phyloP scores from a whole-genome alignment of 441 rosid species.

The Pelargonium australe region DNA sequence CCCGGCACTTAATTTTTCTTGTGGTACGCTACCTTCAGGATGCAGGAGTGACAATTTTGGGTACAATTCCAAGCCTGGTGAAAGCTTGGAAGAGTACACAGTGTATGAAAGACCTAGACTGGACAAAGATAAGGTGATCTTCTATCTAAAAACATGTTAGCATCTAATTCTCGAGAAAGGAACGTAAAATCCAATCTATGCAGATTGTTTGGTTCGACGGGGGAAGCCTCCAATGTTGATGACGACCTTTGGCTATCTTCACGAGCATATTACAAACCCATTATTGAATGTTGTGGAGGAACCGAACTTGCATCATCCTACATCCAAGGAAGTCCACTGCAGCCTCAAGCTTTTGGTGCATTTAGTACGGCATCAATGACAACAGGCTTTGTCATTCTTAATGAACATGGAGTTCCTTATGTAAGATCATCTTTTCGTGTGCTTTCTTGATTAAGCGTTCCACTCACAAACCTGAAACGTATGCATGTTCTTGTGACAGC shows the following conservation, averaged over 20 bases:
- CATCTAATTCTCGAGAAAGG: not conserved
- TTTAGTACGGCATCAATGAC: conserved; percentile 73
- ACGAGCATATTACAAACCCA: conserved; percentile 61
- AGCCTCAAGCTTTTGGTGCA: conserved; percentile 86
- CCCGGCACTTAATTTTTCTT: not conserved
- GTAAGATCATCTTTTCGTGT: conserved; percentile 29
- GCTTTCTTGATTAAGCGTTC: no score
- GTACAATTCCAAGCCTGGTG: conserved; percentile 83
- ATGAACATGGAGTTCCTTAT: conserved; percentile 54
- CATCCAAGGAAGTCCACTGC: conserved; percentile 53
- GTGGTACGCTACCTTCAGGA: conserved; percentile 40
- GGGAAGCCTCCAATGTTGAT: conserved; percentile 79
- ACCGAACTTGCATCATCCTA: conserved; percentile 77
- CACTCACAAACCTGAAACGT: not conserved
- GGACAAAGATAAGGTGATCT: conserved; percentile 66
- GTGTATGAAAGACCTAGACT: conserved; percentile 65
- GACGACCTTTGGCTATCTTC: conserved; percentile 96
- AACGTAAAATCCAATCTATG: not conserved
- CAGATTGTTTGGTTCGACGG: conserved; percentile 59
- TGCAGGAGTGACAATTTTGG: conserved; percentile 76
- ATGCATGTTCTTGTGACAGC: conserved; percentile 29
- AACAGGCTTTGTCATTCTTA: conserved; percentile 62
- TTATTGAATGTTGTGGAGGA: conserved; percentile 83
- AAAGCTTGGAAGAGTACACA: conserved; percentile 69
- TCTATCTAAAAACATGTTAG: conserved; percentile 7